Conservation (phyloP, 2,329 filamentous ascomycete genomes). For the Sporothrix pallida region DNA sequence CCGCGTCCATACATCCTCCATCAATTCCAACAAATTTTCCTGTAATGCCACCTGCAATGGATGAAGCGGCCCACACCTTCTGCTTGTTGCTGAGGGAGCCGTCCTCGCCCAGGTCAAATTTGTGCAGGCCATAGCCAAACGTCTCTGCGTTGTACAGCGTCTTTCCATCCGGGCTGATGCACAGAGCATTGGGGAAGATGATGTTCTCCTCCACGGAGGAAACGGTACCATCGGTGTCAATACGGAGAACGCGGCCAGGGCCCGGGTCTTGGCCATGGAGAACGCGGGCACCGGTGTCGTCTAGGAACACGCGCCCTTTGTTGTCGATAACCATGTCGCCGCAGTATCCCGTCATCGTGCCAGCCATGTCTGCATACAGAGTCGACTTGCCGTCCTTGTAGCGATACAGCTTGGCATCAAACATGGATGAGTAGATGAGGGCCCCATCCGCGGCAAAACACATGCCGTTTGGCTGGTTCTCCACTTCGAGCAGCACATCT, state of each 20-base stretch:
- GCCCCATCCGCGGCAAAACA: not conserved
- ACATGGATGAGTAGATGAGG: conserved; percentile 19
- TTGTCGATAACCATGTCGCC: conserved; percentile 22
- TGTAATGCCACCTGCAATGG: not conserved
- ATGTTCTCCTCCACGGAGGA: not conserved
- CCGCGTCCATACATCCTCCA: conserved; percentile 16
- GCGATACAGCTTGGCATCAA: conserved; percentile 5
- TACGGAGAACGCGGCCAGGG: conserved; percentile 2
- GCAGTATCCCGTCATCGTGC: conserved; percentile 16
- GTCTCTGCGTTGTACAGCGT: conserved; percentile 9
- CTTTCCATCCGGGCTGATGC: conserved; percentile 4
- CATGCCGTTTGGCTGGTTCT: conserved; percentile 22
- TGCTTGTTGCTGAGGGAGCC: not conserved
- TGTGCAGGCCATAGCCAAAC: conserved; percentile 7
- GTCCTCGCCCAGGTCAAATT: not conserved
- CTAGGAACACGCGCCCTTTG: not conserved
- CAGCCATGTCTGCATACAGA: not conserved
- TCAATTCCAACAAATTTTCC: conserved; percentile 13
- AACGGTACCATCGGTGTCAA: not conserved
- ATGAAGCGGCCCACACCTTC: not conserved
- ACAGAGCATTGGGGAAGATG: conserved; percentile 1
- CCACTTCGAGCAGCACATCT: not conserved
- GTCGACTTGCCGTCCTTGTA: not conserved
- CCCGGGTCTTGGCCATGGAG: conserved; percentile 6
- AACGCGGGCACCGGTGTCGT: conserved; percentile 22